Percentiles rank a stretch among this genome's conserved stretches.
Evolutionary conservation across 2,329 filamentous ascomycete species (phyloP).

Genomic region (Aureobasidium subglaciale): DNA sequence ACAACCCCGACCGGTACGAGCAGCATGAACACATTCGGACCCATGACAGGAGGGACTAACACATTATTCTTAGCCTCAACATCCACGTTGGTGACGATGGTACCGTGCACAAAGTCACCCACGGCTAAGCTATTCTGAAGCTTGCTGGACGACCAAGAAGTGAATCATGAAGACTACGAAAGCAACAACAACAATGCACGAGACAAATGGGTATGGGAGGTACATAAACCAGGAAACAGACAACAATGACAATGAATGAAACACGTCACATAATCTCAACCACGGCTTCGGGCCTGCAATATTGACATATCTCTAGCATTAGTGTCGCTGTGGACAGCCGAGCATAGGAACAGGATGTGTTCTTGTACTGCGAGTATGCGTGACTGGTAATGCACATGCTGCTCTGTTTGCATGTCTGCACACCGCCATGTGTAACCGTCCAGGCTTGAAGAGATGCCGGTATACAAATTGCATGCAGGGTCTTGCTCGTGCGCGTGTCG

Average conservation of each 20-base stretch:
- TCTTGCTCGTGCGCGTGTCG: neutral
- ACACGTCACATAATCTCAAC: neutral
- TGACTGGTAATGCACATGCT: neutral
- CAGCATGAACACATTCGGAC: neutral
- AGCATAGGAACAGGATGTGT: too few species aligned
- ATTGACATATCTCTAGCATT: neutral
- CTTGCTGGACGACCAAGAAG: neutral
- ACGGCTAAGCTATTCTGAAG: slow-evolving; percentile 30
- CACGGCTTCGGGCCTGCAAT: neutral
- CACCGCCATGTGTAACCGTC: slow-evolving; percentile 8
- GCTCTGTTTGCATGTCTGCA: neutral
- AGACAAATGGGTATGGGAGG: neutral
- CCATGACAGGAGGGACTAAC: neutral
- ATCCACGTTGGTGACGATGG: slow-evolving; percentile 43
- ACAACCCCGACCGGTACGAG: slow-evolving; percentile 38
- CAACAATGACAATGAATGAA: neutral
- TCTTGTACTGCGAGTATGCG: neutral
- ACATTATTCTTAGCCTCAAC: slow-evolving; percentile 33
- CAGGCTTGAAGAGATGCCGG: slow-evolving; percentile 1
- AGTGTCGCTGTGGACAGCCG: neutral
- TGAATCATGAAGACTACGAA: slow-evolving; percentile 2
- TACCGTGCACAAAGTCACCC: slow-evolving; percentile 41
- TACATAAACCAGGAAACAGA: neutral
- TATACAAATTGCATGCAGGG: slow-evolving; percentile 3
- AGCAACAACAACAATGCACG: neutral